These are phyloP conservation scores for Solanum hybrid DNA, from an alignment of 305 asterid species.

Conservation along the genomic window DNA sequence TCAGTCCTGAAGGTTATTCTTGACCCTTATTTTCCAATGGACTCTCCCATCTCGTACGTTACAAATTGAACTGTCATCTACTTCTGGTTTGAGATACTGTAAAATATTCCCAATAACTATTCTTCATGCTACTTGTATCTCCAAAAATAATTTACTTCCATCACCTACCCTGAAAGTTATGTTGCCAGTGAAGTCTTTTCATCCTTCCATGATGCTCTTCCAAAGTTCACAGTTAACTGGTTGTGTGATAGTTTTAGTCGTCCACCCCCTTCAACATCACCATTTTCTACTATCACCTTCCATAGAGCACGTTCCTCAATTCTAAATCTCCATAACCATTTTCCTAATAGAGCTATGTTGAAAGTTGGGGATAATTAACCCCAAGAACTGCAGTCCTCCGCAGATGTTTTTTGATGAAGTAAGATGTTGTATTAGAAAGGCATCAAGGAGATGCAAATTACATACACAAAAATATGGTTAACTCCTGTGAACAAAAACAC, in stretches of 20 bases:
- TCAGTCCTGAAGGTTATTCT: not conserved
- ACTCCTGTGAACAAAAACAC: too few relatives aligned
- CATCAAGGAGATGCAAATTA: too few relatives aligned
- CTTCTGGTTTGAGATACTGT: not conserved
- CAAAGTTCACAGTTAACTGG: not conserved
- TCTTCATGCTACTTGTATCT: not conserved
- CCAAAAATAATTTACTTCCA: not conserved
- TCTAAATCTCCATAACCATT: not conserved
- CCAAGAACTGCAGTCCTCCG: not conserved
- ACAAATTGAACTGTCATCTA: not conserved
- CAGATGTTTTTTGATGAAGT: not conserved
- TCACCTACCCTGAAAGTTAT: not conserved
- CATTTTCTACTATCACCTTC: not conserved
- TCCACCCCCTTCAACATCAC: not conserved
- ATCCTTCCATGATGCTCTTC: not conserved
- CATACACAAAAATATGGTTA: too few relatives aligned
- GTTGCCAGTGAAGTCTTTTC: not conserved
- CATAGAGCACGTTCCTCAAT: not conserved
- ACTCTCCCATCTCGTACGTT: not conserved
- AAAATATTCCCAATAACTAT: not conserved
- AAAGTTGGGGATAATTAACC: not conserved
- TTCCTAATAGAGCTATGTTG: not conserved
- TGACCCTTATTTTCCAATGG: not conserved
- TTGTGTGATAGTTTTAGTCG: not conserved
- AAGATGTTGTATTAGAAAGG: too few relatives aligned